phyloP scores from a whole-genome alignment of 306 rosid genomes.

The Castanea sativa region DNA sequence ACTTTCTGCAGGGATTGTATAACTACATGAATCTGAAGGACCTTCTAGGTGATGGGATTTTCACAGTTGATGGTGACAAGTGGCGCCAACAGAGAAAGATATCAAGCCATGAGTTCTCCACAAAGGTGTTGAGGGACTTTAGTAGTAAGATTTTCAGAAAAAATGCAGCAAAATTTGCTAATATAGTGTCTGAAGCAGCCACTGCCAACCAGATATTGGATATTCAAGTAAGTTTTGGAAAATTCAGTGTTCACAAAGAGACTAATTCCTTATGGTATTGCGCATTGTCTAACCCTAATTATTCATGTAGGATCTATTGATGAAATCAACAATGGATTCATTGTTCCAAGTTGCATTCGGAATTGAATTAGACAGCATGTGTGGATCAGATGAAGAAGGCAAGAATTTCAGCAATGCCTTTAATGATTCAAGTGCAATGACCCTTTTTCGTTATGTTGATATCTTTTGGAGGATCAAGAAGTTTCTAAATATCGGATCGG shows the following conservation, averaged over 20 bases:
- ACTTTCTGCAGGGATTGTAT: conserved; percentile 53
- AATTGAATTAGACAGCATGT: conserved; percentile 67
- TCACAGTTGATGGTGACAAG: conserved; percentile 74
- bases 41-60: conserved; percentile 89
- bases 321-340: conserved; percentile 69
- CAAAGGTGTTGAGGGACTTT: conserved; percentile 60
- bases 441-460: conserved; percentile 65
- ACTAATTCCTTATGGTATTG: not conserved
- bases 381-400: conserved; percentile 77
- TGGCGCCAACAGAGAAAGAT: conserved; percentile 83
- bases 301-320: conserved; percentile 47
- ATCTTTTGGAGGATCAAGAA: conserved; percentile 70
- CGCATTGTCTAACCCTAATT: not conserved
- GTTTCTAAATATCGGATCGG: conserved; percentile 67
- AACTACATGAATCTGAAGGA: conserved; percentile 62
- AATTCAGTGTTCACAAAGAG: conserved; percentile 8
- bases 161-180: conserved; percentile 64
- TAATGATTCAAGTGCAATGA: conserved; percentile 57
- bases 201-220: conserved; percentile 40
- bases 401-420: conserved; percentile 55
- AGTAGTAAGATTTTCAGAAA: conserved; percentile 52
- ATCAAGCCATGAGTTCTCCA: conserved; percentile 74
- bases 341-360: conserved; percentile 83
- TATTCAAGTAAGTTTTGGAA: conserved; percentile 52
- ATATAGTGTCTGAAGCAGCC: conserved; percentile 56